Percentiles rank a stretch among this genome's conserved stretches.
Conservation (phyloP, 768 basidiomycete species). For the Porphyrellus cyaneotinctus region DNA sequence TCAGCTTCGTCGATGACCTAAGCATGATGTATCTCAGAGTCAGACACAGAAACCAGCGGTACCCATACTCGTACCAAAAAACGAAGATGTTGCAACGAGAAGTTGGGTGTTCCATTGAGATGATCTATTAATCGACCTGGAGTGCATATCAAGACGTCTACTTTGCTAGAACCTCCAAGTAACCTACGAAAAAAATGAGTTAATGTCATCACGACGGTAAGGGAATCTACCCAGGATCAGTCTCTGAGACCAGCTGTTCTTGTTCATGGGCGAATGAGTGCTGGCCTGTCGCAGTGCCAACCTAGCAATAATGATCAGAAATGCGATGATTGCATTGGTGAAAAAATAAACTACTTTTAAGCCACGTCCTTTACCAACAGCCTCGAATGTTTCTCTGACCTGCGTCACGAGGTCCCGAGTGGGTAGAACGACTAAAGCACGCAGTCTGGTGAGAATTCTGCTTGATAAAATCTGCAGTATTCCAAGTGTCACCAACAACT, state of each 20-base stretch:
- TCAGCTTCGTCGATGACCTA: constrained; percentile 98
- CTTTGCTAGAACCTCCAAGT: constrained; percentile 81
- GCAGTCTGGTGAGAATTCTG: constrained; percentile 74
- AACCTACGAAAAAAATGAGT: constrained; percentile 40
- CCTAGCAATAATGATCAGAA: constrained; percentile 32
- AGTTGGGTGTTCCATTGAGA: constrained; percentile 80
- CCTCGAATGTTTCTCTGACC: constrained; percentile 90
- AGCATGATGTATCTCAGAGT: background rate
- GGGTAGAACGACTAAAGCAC: constrained; percentile 87
- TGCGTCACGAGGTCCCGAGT: constrained; percentile 92
- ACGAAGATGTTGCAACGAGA: constrained; percentile 91
- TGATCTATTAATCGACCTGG: constrained; percentile 96
- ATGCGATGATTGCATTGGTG: background rate
- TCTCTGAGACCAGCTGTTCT: constrained; percentile 65
- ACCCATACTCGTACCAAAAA: constrained; percentile 75
- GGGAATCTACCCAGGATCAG: constrained; percentile 43
- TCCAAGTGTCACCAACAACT: background rate
- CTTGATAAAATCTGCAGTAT: constrained; percentile 57
- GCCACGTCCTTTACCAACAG: constrained; percentile 76
- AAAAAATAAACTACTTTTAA: constrained; percentile 55
- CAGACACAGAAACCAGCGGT: background rate
- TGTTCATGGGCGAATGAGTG: constrained; percentile 95
- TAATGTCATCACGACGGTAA: background rate
- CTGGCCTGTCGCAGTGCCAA: constrained; percentile 86
- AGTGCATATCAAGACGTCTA: constrained; percentile 93